phyloP scores from a whole-genome alignment of 2,329 filamentous ascomycete species.

The Trichoderma lentiforme region DNA sequence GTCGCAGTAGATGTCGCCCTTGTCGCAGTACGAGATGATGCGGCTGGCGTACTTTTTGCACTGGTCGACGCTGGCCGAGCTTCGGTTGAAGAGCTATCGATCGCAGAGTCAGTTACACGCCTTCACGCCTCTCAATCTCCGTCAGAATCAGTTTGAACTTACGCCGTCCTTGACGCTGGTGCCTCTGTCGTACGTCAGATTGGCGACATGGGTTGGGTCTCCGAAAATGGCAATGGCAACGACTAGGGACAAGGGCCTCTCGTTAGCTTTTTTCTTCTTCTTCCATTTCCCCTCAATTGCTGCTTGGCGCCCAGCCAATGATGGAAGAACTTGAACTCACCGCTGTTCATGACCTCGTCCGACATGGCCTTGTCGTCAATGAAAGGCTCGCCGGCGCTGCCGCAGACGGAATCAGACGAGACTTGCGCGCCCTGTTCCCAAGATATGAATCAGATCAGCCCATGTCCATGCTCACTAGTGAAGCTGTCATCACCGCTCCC shows the following conservation, averaged over 20 bases:
- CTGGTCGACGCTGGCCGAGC: slow-evolving; percentile 27
- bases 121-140: not conserved
- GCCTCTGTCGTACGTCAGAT: slow-evolving; percentile 36
- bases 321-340: slow-evolving; percentile 26
- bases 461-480: not conserved
- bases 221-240: slow-evolving; percentile 41
- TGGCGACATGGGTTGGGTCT: slow-evolving; percentile 39
- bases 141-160: slow-evolving; percentile 24
- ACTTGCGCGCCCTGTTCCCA: slow-evolving; percentile 38
- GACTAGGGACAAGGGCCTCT: slow-evolving; percentile 27
- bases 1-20: slow-evolving; percentile 41
- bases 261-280: not conserved
- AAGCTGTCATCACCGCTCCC: not conserved
- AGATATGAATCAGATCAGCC: not conserved
- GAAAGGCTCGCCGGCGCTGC: slow-evolving; percentile 31
- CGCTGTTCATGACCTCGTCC: slow-evolving; percentile 30
- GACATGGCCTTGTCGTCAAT: slow-evolving; percentile 26
- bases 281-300: not conserved
- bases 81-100: slow-evolving; percentile 32
- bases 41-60: slow-evolving; percentile 37
- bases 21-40: slow-evolving; percentile 41
- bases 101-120: not conserved
- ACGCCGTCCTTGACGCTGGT: slow-evolving; percentile 38
- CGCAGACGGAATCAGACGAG: slow-evolving; percentile 37
- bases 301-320: not conserved